phyloP scores from a whole-genome alignment of 2,329 filamentous ascomycete species.

The Talaromyces piceae region DNA sequence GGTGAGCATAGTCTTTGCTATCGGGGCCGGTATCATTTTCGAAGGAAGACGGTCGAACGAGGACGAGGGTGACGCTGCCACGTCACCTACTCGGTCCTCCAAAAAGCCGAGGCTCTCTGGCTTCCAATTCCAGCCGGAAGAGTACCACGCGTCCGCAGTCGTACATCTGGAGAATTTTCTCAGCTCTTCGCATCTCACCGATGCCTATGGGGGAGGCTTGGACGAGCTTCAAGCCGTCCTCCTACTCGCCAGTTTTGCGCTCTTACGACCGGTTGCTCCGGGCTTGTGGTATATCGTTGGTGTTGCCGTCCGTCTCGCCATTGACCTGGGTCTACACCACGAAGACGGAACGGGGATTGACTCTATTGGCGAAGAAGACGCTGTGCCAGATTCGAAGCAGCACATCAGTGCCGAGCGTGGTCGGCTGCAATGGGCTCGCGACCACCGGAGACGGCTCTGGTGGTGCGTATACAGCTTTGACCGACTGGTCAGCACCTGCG shows the following conservation, averaged over 20 bases:
- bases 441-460: conserved; percentile 80
- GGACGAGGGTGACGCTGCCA: conserved; percentile 18
- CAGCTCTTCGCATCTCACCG: conserved; percentile 52
- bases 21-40: conserved; percentile 87
- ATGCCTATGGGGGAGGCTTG: conserved; percentile 74
- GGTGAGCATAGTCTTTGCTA: conserved; percentile 94
- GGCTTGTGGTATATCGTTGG: conserved; percentile 97
- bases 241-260: conserved; percentile 80
- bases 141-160: conserved; percentile 93
- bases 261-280: conserved; percentile 83
- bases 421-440: conserved; percentile 73
- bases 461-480: conserved; percentile 97
- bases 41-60: conserved; percentile 36
- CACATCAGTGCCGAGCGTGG: conserved; percentile 49
- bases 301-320: conserved; percentile 79
- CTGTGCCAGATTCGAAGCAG: conserved; percentile 13
- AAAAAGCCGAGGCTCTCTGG: conserved; percentile 49
- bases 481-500: conserved; percentile 87
- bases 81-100: conserved; percentile 23
- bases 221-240: conserved; percentile 93
- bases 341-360: conserved; percentile 72
- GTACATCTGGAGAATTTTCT: conserved; percentile 84
- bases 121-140: conserved; percentile 72
- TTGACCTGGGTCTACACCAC: conserved; percentile 86
- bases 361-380: conserved; percentile 35